Evolutionary conservation across 257 asterid genomes (phyloP), one percentile per base, ranked within the genome.

Genomic region (Lycium ferocissimum): DNA sequence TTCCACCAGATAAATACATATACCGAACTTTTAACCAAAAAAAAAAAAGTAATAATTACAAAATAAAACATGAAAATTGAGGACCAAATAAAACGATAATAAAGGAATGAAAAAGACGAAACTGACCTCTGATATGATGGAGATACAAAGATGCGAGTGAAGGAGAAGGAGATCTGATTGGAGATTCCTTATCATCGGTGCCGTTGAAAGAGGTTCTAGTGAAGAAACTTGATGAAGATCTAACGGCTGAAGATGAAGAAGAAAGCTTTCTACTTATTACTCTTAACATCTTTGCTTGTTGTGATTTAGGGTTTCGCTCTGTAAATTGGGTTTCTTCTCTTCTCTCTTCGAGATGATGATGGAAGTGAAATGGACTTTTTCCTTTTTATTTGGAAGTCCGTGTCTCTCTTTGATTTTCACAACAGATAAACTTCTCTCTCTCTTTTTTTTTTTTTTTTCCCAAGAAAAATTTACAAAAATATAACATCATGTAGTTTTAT

Each of bases 181-280:
- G 80, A 45, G 91, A 83, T 51, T 92, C 33, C 33, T 26, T 86
- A 35, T 89, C 89, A 88, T 90, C 93, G 71, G 75, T 62, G 81
- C 67, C 84, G 86, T 84, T 9, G 88, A 87, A 79, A 8, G 90
- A 87, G 62, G 75, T 87, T 80, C 90, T 79, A 81, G 92, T 84
- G 17, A 63, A 83, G 81, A 90, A 84, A 51, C 94, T 88, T 45
- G 93, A 83, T 54, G 93, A 88, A 72, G 92, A 72, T 69, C 86
- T 91, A 56, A 86, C 71, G 20, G 85, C 85, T 18, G 81, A 71
- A 84, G 93, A 26, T 1, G 33, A 87, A 85, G 92, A 92, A 33
- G 92, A 91, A 17, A 91, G 71, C 93, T 94, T 91, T 92, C 93
- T 90, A 88, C 97, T 93, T 33, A 93, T 94, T 59, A 91, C 86